These are phyloP conservation scores for Gossypium laxum DNA, from an alignment of 441 rosid species.

Conservation along the genomic window DNA sequence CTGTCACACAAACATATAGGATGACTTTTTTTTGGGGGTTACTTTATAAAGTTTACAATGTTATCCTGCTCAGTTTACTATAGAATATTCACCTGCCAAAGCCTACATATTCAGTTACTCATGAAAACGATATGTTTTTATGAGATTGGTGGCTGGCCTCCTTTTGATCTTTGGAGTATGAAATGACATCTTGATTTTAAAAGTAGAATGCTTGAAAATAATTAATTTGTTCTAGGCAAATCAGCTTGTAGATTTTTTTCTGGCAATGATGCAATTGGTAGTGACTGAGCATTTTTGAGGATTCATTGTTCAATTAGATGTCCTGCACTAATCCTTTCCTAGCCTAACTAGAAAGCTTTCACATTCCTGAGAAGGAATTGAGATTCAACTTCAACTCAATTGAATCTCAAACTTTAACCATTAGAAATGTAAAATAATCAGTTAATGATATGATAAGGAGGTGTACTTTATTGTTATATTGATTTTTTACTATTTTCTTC, in stretches of 20 bases:
- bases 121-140: neutral
- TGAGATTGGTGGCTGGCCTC: neutral
- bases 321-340: neutral
- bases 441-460: neutral
- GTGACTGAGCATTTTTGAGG: neutral
- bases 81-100: neutral
- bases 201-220: neutral
- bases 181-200: neutral
- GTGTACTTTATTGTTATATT: neutral
- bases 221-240: neutral
- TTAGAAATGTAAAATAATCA: neutral
- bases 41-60: neutral
- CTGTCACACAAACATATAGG: neutral
- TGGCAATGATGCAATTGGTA: neutral
- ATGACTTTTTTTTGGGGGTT: neutral
- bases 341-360: neutral
- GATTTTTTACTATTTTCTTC: slow-evolving; percentile 5
- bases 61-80: neutral
- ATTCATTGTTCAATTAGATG: neutral
- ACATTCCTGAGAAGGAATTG: neutral
- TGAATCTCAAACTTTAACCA: neutral
- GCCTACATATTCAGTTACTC: neutral
- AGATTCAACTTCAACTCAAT: neutral
- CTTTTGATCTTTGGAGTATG: neutral
- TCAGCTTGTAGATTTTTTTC: neutral